Percentiles rank a stretch among this genome's conserved stretches.
These are phyloP conservation scores for Corylus avellana DNA, from an alignment of 306 rosid species.

Conservation along the genomic window DNA sequence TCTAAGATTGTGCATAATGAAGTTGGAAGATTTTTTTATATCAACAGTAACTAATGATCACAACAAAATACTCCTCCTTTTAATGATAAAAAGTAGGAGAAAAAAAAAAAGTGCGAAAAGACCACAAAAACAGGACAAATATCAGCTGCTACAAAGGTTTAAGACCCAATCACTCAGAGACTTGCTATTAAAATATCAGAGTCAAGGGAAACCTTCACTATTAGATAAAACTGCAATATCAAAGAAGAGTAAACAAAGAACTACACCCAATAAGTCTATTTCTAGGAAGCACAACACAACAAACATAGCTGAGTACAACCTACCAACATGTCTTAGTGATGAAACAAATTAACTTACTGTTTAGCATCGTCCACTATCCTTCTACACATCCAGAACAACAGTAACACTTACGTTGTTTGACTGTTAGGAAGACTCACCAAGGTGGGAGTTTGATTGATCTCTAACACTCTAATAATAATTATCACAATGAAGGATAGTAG, in stretches of 20 bases:
- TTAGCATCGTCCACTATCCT: slow-evolving; percentile 30
- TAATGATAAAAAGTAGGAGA: no score
- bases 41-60: no score
- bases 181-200: not conserved
- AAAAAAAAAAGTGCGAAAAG: not conserved
- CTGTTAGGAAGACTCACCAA: slow-evolving; percentile 23
- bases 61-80: no score
- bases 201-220: not conserved
- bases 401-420: slow-evolving; percentile 2
- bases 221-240: not conserved
- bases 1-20: no score
- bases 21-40: no score
- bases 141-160: not conserved
- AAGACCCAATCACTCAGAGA: not conserved
- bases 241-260: not conserved
- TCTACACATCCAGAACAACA: slow-evolving; percentile 19
- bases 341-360: slow-evolving; percentile 1
- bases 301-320: not conserved
- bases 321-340: not conserved
- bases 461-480: slow-evolving; percentile 31
- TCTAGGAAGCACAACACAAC: not conserved
- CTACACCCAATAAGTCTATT: not conserved
- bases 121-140: not conserved
- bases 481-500: slow-evolving; percentile 45
- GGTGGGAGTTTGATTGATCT: slow-evolving; percentile 20